Evolutionary conservation across 2,329 filamentous ascomycete species (phyloP).

Genomic region (Fusarium pseudonygamai): DNA sequence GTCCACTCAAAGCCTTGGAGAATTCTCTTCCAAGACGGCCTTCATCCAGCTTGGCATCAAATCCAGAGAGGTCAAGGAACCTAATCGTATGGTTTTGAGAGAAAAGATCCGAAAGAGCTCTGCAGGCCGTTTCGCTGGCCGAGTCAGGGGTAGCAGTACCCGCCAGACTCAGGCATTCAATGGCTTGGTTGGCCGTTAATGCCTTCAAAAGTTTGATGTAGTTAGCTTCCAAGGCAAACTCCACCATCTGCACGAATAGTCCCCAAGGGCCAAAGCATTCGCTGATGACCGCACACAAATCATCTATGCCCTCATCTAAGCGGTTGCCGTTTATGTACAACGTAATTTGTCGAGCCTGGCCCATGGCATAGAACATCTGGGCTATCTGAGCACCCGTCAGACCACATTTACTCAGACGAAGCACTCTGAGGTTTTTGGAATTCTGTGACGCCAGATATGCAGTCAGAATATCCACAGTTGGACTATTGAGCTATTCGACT

Average conservation of each 20-base stretch:
- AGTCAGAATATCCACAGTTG: constrained; percentile 58
- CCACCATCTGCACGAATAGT: constrained; percentile 66
- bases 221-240: constrained; percentile 61
- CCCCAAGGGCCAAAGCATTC: constrained; percentile 59
- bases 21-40: constrained; percentile 64
- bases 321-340: constrained; percentile 62
- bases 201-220: constrained; percentile 62
- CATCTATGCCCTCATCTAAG: constrained; percentile 61
- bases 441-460: constrained; percentile 55
- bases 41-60: constrained; percentile 66
- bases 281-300: constrained; percentile 59
- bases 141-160: constrained; percentile 62
- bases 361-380: constrained; percentile 61
- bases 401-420: constrained; percentile 62
- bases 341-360: constrained; percentile 57
- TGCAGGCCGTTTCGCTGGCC: constrained; percentile 57
- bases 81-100: constrained; percentile 60
- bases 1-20: constrained; percentile 59
- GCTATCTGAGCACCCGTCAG: constrained; percentile 61
- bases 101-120: constrained; percentile 61
- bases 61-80: constrained; percentile 67
- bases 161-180: constrained; percentile 63
- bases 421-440: constrained; percentile 53
- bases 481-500: constrained; percentile 54
- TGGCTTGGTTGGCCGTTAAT: constrained; percentile 59